Evolutionary conservation across 148 eudicot species (phyloP).

Genomic region (Vaccinium corymbosum): DNA sequence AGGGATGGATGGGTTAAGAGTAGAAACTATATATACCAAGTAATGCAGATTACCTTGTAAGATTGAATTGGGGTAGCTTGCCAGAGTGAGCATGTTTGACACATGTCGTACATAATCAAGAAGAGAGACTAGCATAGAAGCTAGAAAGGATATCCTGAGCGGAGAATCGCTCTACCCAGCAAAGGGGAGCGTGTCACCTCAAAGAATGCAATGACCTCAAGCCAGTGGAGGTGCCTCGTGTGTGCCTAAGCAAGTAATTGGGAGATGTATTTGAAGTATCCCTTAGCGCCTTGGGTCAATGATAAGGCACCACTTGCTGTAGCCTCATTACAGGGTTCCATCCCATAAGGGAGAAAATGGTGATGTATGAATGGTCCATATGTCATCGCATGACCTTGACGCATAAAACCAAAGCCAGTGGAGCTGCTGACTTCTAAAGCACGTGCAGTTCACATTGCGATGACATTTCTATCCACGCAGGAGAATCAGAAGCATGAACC

Average conservation of each 20-base stretch:
- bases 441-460: not conserved
- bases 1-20: not conserved
- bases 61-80: not conserved
- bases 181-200: not conserved
- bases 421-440: not conserved
- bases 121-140: not conserved
- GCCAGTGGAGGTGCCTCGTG: not conserved
- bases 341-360: not conserved
- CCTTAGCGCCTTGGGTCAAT: not conserved
- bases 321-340: not conserved
- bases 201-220: not conserved
- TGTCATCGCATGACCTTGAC: not conserved
- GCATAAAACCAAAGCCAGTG: not conserved
- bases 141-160: not conserved
- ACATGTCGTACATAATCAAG: not conserved
- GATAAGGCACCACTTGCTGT: not conserved
- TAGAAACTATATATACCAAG: not conserved
- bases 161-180: not conserved
- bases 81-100: slow-evolving; percentile 1
- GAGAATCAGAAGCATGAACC: not conserved
- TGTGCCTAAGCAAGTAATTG: not conserved
- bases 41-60: not conserved
- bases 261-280: not conserved
- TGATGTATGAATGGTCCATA: not conserved
- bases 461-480: not conserved